A percentile compares a stretch with the other conserved stretches of the same genome.
phyloP scores from a whole-genome alignment of 352 stramenopile species.

The Globisporangium ultimum region DNA sequence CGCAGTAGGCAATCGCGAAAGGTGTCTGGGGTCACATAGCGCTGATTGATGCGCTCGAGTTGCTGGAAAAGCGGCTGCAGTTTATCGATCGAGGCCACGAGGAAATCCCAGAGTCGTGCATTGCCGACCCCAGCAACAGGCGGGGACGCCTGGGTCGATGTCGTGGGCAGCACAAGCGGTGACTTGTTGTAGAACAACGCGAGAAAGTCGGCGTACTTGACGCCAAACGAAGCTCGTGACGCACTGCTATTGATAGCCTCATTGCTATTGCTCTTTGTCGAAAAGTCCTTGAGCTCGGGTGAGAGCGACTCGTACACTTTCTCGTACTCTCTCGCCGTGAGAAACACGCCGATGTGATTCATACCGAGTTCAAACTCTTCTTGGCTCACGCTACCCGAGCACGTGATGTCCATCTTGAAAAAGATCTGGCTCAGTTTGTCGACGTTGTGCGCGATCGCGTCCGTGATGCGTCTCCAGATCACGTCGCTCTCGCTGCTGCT shows the following conservation, averaged over 20 bases:
- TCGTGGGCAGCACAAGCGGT: constrained; percentile 28
- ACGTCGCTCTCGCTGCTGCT: constrained; percentile 35
- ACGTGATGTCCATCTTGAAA: constrained; percentile 77
- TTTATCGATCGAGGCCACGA: constrained; percentile 46
- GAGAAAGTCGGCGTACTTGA: constrained; percentile 70
- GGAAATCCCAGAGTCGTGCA: constrained; percentile 58
- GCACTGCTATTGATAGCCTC: constrained; percentile 11
- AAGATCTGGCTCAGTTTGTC: constrained; percentile 78
- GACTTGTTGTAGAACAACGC: constrained; percentile 34
- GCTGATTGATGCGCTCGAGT: constrained; percentile 50
- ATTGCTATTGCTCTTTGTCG: not conserved
- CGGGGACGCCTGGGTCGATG: constrained; percentile 39
- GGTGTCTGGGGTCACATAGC: constrained; percentile 43
- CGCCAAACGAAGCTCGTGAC: constrained; percentile 19
- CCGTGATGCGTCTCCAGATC: constrained; percentile 57
- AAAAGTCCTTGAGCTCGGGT: constrained; percentile 26
- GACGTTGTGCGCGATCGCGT: constrained; percentile 38
- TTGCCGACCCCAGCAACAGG: constrained; percentile 41
- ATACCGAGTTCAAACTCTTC: constrained; percentile 73
- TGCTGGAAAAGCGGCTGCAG: constrained; percentile 52
- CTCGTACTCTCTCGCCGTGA: constrained; percentile 64
- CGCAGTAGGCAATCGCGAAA: constrained; percentile 62
- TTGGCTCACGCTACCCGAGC: constrained; percentile 49
- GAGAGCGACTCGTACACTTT: constrained; percentile 57
- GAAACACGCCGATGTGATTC: constrained; percentile 69